Evolutionary conservation across 495 filamentous ascomycete species (phyloP).

Genomic region (Geopyxis carbonaria): DNA sequence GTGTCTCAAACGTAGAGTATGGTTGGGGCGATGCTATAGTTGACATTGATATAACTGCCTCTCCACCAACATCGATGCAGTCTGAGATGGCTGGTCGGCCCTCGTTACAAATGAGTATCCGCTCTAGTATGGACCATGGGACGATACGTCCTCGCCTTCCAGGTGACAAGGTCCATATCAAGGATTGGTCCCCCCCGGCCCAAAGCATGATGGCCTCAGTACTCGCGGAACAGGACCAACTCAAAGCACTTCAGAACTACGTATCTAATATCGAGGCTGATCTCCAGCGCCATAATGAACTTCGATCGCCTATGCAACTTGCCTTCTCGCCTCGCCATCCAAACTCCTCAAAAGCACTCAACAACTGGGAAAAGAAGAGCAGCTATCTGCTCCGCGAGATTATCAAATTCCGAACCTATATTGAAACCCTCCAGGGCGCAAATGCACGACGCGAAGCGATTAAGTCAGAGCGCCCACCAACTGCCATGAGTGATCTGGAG

Average conservation of each 20-base stretch:
- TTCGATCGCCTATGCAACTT: slow-evolving; percentile 65
- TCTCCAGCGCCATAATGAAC: slow-evolving; percentile 67
- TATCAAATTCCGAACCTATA: slow-evolving; percentile 89
- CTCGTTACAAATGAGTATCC: slow-evolving; percentile 53
- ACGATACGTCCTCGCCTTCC: slow-evolving; percentile 49
- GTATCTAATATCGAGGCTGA: slow-evolving; percentile 78
- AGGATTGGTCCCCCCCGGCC: slow-evolving; percentile 83
- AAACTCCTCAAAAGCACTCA: slow-evolving; percentile 66
- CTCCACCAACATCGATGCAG: slow-evolving; percentile 26
- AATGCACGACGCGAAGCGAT: slow-evolving; percentile 37
- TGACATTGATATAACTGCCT: slow-evolving; percentile 42
- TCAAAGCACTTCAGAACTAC: slow-evolving; percentile 55
- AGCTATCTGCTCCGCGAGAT: slow-evolving; percentile 85
- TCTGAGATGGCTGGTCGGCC: slow-evolving; percentile 28
- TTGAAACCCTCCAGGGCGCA: slow-evolving; percentile 55
- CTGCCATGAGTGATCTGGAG: no score
- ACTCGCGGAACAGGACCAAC: slow-evolving; percentile 61
- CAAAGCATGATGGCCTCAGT: slow-evolving; percentile 75
- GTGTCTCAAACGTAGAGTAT: slow-evolving; percentile 92
- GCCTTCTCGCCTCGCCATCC: slow-evolving; percentile 77
- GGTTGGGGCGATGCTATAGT: slow-evolving; percentile 88
- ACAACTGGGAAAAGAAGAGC: slow-evolving; percentile 93
- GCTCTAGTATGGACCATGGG: slow-evolving; percentile 53
- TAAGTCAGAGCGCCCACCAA: not conserved
- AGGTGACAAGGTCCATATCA: slow-evolving; percentile 69